These are phyloP conservation scores for Vitis cinerea DNA, from an alignment of 164 flowering plant species.

Conservation along the genomic window DNA sequence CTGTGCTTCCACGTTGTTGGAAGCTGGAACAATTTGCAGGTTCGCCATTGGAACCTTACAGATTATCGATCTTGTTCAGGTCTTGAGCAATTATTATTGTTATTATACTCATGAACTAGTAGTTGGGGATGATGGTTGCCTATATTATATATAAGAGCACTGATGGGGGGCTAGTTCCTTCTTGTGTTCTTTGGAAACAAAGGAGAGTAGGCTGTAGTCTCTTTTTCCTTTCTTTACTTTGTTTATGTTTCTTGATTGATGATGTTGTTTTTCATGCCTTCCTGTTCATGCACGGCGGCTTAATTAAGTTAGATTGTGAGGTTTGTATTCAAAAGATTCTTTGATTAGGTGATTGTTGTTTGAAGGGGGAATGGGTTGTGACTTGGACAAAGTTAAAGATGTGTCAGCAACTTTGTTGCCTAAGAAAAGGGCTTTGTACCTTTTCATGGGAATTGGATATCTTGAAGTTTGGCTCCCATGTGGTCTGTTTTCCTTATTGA, in stretches of 20 bases:
- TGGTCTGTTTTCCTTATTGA: constrained; percentile 13
- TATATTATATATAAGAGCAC: neutral
- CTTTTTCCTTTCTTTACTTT: too few species aligned
- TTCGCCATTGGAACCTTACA: constrained; percentile 33
- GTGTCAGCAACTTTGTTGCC: constrained; percentile 21
- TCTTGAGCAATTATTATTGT: neutral
- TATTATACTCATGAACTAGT: too few species aligned
- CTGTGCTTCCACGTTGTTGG: constrained; percentile 80
- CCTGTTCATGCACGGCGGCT: neutral
- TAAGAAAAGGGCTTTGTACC: constrained; percentile 7
- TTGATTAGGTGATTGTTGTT: constrained; percentile 2
- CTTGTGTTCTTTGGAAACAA: too few species aligned
- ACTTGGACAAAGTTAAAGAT: constrained; percentile 12
- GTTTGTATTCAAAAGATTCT: neutral
- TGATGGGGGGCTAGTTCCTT: too few species aligned
- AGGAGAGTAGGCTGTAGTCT: too few species aligned
- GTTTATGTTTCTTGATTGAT: neutral
- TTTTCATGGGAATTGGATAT: constrained; percentile 3
- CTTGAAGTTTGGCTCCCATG: constrained; percentile 16
- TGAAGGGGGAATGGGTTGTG: neutral
- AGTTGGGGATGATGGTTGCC: neutral
- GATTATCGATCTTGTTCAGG: neutral
- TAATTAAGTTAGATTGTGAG: neutral
- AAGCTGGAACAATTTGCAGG: constrained; percentile 63
- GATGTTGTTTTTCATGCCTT: neutral